A percentile compares a stretch with the other conserved stretches of the same genome.
Conservation (phyloP, 2,329 filamentous ascomycete genomes). For the Paramyrothecium sp. region DNA sequence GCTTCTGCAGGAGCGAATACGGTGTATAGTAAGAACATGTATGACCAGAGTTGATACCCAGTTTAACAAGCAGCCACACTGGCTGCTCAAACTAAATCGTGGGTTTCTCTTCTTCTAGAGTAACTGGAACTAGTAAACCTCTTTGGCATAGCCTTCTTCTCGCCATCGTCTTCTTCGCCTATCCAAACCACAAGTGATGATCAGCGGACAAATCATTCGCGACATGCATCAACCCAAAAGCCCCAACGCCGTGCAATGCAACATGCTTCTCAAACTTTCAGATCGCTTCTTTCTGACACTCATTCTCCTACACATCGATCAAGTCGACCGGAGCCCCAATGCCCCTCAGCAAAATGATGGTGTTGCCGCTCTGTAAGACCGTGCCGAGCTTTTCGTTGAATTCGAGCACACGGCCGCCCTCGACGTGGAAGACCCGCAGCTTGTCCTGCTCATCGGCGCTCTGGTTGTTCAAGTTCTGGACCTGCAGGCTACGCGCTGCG, state of each 20-base stretch:
- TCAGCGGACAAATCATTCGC: no score
- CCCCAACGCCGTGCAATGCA: slow-evolving; percentile 2
- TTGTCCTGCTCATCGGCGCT: slow-evolving; percentile 74
- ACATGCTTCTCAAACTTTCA: neutral
- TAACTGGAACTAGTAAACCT: no score
- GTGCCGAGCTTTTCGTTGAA: slow-evolving; percentile 83
- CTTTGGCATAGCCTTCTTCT: no score
- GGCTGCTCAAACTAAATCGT: no score
- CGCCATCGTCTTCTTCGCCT: no score
- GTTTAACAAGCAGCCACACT: no score
- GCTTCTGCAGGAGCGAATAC: no score
- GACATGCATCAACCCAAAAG: no score
- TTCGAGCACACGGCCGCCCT: slow-evolving; percentile 81
- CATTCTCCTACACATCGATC: slow-evolving; percentile 46
- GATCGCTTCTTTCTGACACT: neutral
- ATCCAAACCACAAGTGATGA: no score
- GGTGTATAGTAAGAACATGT: no score
- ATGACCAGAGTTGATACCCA: no score
- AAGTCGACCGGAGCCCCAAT: slow-evolving; percentile 77
- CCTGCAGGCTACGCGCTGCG: slow-evolving; percentile 73
- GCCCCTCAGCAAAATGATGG: slow-evolving; percentile 82
- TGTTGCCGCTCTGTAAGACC: slow-evolving; percentile 77
- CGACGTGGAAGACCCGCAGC: slow-evolving; percentile 87
- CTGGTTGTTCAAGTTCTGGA: slow-evolving; percentile 82
- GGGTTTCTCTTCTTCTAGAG: no score